Evolutionary conservation across 2,329 filamentous ascomycete genomes (phyloP).

Genomic region (Neopestalotiopsis rosae): DNA sequence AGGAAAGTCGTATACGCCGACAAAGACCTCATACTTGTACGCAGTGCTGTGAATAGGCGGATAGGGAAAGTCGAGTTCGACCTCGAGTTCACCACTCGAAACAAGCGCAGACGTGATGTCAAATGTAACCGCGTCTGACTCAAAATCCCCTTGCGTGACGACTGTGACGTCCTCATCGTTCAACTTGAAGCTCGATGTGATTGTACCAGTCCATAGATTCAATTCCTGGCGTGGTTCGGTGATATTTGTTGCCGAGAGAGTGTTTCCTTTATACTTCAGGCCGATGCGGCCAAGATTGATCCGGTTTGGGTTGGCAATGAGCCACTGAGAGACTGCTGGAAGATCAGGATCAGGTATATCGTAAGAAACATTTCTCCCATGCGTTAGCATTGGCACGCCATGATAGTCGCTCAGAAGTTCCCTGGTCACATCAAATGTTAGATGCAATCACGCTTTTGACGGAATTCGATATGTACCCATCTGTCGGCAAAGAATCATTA

Average conservation of each 20-base stretch:
- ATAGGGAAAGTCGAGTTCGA: slow-evolving; percentile 50
- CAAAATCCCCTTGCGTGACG: slow-evolving; percentile 42
- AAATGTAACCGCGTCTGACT: slow-evolving; percentile 43
- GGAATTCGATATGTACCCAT: slow-evolving; percentile 24
- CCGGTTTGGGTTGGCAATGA: slow-evolving; percentile 54
- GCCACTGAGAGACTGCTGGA: slow-evolving; percentile 52
- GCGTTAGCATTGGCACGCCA: slow-evolving; percentile 38
- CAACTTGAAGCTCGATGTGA: slow-evolving; percentile 43
- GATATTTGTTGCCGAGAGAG: slow-evolving; percentile 36
- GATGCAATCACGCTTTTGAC: neutral
- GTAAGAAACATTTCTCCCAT: slow-evolving; percentile 44
- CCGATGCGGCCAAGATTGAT: slow-evolving; percentile 50
- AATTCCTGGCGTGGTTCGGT: slow-evolving; percentile 38
- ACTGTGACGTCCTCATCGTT: slow-evolving; percentile 38
- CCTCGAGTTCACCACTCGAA: slow-evolving; percentile 35
- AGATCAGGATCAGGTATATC: slow-evolving; percentile 42
- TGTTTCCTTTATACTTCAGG: slow-evolving; percentile 39
- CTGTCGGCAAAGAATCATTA: slow-evolving; percentile 42
- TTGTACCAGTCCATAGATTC: slow-evolving; percentile 44
- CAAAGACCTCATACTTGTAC: slow-evolving; percentile 52
- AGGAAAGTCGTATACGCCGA: slow-evolving; percentile 45
- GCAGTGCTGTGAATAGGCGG: slow-evolving; percentile 43
- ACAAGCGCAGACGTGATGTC: slow-evolving; percentile 43
- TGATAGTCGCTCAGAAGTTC: slow-evolving; percentile 37
- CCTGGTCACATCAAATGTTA: slow-evolving; percentile 20